Conservation (phyloP, 352 stramenopile species). For the Phytophthora pini region DNA sequence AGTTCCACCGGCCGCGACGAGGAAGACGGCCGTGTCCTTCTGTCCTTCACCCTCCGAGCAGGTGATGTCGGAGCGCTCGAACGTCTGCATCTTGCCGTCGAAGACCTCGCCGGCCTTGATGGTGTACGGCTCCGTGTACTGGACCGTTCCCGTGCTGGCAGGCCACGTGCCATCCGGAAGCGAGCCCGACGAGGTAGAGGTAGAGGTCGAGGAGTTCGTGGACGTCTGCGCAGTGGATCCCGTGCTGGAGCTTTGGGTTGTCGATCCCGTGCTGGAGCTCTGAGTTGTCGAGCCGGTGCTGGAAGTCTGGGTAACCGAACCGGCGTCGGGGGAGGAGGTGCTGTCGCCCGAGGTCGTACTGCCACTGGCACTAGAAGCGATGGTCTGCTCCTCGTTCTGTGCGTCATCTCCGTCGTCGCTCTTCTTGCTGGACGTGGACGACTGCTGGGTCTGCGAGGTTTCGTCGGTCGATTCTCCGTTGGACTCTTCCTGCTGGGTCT, state of each 20-base stretch:
- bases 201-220: constrained; percentile 4
- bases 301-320: constrained; percentile 1
- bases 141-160: constrained; percentile 11
- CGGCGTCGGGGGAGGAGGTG: neutral
- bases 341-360: neutral
- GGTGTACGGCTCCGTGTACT: constrained; percentile 26
- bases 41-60: constrained; percentile 37
- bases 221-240: constrained; percentile 1
- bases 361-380: constrained; percentile 2
- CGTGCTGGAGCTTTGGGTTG: neutral
- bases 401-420: neutral
- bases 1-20: constrained; percentile 34
- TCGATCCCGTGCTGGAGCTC: constrained; percentile 8
- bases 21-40: constrained; percentile 41
- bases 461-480: constrained; percentile 9
- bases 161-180: constrained; percentile 17
- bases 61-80: constrained; percentile 52
- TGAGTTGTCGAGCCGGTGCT: neutral
- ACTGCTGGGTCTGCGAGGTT: constrained; percentile 18
- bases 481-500: constrained; percentile 10
- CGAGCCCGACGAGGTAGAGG: neutral
- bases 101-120: constrained; percentile 39
- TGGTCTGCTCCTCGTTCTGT: constrained; percentile 5
- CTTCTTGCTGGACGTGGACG: constrained; percentile 12
- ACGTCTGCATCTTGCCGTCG: neutral